Base-by-base conservation (phyloP, 2,329 filamentous ascomycete genomes). In the Coniochaeta sp. region DNA sequence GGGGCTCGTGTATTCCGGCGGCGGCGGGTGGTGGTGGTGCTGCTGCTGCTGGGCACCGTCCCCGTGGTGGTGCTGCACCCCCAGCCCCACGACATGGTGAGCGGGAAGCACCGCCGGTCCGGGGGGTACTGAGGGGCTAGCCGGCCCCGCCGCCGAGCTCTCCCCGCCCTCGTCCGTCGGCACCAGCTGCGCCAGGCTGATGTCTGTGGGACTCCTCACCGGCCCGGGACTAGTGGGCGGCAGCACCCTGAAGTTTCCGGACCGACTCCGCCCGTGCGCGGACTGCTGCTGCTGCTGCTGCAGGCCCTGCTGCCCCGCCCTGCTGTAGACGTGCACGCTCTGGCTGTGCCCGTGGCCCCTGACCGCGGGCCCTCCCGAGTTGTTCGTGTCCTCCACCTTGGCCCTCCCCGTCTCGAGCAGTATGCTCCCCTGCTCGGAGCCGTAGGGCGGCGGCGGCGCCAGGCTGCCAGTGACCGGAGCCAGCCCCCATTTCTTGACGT, bases 401-500 rank as follows among this genome's bases (percentile, higher is more conserved):
- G 43, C 43, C 64, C 79, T 83, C 14, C 95, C 95, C 6, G 91
- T 88, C 72, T 97, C 95, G 14, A 99, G 83, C 31, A 99, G 80
- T 67, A 99, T 97, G 71, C 93, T 97, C 68, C 95, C 95, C 75
- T 96, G 92, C 76, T 98, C 95, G 64, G 91, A 96, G 56, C 95
- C 95, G 71, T 99, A 99, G 1, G 95, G 95, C 58, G 95, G 95
- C 50, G 95, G 95, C 17, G 95, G 95, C 31, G 95, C 95, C 62
- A 99, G 81, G 69, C 91, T 96, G 62, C 95, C 95, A 1, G 91
- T 97, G 83, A 96, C 96, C 6, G 95, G 95, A 56, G 95, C 95
- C 60, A 99, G 79, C 1, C 95, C 95, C 95, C 95, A 99, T 80
- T 98, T 99, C 85, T 99, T 99, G 62, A 99, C 95, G 69, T 99